Evolutionary conservation across 2,329 filamentous ascomycete species (phyloP).

Genomic region (Diaporthe helianthi): DNA sequence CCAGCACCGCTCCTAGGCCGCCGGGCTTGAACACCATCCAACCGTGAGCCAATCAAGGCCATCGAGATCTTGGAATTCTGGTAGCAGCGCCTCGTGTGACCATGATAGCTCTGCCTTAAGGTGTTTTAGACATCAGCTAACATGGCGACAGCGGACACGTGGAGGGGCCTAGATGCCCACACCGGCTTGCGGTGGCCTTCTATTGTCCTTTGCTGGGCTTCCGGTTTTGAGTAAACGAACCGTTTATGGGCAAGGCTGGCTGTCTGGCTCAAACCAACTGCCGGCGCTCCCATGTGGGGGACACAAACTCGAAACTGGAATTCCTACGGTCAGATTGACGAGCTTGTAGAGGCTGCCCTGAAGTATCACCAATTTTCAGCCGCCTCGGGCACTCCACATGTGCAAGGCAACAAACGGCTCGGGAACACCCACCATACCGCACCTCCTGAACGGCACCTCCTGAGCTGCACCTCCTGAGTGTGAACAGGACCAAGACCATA

Average conservation of each 20-base stretch:
- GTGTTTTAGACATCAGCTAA: not conserved
- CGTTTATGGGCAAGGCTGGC: not conserved
- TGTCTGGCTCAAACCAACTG: not conserved
- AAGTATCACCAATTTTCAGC: not conserved
- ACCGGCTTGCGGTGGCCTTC: not conserved
- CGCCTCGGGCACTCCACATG: not conserved
- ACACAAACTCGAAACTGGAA: not conserved
- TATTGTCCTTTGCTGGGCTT: not conserved
- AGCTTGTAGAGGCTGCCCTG: not conserved
- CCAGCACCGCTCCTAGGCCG: not conserved
- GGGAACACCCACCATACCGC: not conserved
- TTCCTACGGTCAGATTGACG: not conserved
- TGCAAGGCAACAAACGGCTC: too few relatives aligned
- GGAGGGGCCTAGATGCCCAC: not conserved
- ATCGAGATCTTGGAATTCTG: not conserved
- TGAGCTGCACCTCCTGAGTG: too few relatives aligned
- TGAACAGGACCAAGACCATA: not conserved
- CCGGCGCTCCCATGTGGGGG: not conserved
- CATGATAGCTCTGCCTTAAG: not conserved
- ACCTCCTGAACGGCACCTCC: too few relatives aligned
- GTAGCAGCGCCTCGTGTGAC: not conserved
- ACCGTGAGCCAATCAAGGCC: not conserved
- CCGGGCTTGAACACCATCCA: not conserved
- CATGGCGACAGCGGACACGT: slow-evolving; percentile 2
- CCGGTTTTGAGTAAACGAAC: not conserved